Percentiles rank a stretch among this genome's conserved stretches.
Conservation (phyloP, 345 rosid genomes). For the Syzygium jambos region DNA sequence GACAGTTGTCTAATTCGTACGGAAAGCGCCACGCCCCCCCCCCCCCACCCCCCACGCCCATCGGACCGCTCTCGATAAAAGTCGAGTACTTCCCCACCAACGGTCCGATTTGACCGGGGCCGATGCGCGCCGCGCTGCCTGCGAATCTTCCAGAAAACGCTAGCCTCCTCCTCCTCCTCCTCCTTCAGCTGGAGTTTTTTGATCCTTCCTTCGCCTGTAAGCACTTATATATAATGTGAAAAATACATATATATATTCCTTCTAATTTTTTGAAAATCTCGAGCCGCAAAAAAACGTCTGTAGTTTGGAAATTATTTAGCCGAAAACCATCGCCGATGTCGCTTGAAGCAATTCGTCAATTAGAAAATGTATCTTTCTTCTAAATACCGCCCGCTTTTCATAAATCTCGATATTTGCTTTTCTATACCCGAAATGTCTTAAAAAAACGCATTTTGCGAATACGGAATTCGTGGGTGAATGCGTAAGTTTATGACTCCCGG, state of each 20-base stretch:
- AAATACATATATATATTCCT: background rate
- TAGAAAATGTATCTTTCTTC: too few species aligned
- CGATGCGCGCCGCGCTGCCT: background rate
- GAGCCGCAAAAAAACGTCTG: too few species aligned
- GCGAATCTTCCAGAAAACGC: background rate
- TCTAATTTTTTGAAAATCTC: background rate
- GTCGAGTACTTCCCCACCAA: background rate
- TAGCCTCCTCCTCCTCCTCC: background rate
- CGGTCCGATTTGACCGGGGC: background rate
- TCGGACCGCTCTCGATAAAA: background rate
- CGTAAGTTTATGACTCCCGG: background rate
- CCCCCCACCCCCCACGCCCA: background rate
- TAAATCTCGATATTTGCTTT: too few species aligned
- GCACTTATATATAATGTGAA: background rate
- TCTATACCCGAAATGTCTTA: too few species aligned
- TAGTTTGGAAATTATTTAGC: too few species aligned
- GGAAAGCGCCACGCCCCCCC: background rate
- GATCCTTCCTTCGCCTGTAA: background rate
- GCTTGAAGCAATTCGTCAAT: too few species aligned
- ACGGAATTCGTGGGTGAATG: background rate
- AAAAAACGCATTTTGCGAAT: background rate
- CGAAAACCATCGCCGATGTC: too few species aligned
- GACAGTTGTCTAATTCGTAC: background rate
- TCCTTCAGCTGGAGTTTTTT: background rate
- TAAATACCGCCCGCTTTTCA: too few species aligned